These are phyloP conservation scores for Aulographum hederae DNA, from an alignment of 2,329 filamentous ascomycete genomes.

Conservation along the genomic window DNA sequence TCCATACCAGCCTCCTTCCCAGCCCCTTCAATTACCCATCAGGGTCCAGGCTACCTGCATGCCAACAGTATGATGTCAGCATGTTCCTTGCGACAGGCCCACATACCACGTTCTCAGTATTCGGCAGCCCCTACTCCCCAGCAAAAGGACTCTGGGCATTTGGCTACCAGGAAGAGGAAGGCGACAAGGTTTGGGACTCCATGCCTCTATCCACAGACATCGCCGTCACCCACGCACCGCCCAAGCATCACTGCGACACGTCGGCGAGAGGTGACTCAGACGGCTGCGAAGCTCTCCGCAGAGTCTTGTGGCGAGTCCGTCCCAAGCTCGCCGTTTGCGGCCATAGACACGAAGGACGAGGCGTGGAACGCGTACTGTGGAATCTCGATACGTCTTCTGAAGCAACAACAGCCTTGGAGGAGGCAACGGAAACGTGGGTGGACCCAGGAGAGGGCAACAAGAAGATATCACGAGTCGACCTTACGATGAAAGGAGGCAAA, in stretches of 20 bases:
- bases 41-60: too few species aligned
- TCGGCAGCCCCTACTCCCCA: slow-evolving; percentile 51
- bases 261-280: slow-evolving; percentile 8
- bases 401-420: slow-evolving; percentile 22
- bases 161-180: slow-evolving; percentile 32
- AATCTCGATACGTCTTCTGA: slow-evolving; percentile 6
- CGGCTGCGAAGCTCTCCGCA: slow-evolving; percentile 43
- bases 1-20: too few species aligned
- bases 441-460: slow-evolving; percentile 39
- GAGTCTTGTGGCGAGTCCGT: slow-evolving; percentile 39
- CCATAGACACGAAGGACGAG: slow-evolving; percentile 52
- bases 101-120: slow-evolving; percentile 44
- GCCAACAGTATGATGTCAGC: too few species aligned
- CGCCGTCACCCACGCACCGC: background rate
- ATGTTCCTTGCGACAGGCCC: too few species aligned
- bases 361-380: slow-evolving; percentile 46
- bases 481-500: slow-evolving; percentile 28
- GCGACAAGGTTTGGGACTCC: slow-evolving; percentile 34
- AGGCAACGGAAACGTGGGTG: slow-evolving; percentile 29
- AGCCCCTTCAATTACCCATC: too few species aligned
- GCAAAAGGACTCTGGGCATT: slow-evolving; percentile 45
- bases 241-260: slow-evolving; percentile 25
- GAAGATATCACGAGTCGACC: slow-evolving; percentile 45
- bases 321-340: slow-evolving; percentile 51
- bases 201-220: slow-evolving; percentile 24